A percentile compares a stretch with the other conserved stretches of the same genome.
These are phyloP conservation scores for Euryodendron excelsum DNA, from an alignment of 148 eudicot genomes.

Conservation along the genomic window DNA sequence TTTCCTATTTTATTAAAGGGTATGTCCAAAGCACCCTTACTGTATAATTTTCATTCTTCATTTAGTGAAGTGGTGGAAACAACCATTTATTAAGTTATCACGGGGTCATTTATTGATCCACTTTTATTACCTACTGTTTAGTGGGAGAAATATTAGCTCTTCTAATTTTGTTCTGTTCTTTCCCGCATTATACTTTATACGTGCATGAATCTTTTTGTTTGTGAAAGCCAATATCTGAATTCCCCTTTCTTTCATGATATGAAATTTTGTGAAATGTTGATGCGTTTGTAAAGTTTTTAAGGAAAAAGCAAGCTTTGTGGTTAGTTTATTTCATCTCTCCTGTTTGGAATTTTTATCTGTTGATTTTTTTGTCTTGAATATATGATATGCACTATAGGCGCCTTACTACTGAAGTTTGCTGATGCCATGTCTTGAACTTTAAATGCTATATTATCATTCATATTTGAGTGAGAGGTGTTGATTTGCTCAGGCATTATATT, in stretches of 20 bases:
- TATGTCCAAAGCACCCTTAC: background rate
- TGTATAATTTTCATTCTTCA: too few relatives aligned
- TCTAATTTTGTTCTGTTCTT: background rate
- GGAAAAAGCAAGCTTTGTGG: background rate
- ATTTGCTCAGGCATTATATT: background rate
- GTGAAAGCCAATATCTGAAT: background rate
- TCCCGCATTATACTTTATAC: background rate
- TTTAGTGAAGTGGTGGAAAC: background rate
- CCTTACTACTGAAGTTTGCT: background rate
- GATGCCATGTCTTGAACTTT: background rate
- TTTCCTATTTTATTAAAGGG: background rate
- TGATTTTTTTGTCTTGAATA: background rate
- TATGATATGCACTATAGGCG: background rate
- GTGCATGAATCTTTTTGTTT: background rate
- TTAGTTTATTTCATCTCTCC: background rate
- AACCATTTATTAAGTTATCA: background rate
- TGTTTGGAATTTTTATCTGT: background rate
- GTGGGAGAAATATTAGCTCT: too few relatives aligned
- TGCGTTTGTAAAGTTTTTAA: background rate
- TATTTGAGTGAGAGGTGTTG: conserved; percentile 1
- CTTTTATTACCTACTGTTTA: background rate
- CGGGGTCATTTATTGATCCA: background rate
- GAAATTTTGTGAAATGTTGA: background rate
- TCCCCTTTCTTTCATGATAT: background rate
- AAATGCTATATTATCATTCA: background rate